phyloP scores from a whole-genome alignment of 371 early-diverging fungal species.

The Funneliformis caledonium region DNA sequence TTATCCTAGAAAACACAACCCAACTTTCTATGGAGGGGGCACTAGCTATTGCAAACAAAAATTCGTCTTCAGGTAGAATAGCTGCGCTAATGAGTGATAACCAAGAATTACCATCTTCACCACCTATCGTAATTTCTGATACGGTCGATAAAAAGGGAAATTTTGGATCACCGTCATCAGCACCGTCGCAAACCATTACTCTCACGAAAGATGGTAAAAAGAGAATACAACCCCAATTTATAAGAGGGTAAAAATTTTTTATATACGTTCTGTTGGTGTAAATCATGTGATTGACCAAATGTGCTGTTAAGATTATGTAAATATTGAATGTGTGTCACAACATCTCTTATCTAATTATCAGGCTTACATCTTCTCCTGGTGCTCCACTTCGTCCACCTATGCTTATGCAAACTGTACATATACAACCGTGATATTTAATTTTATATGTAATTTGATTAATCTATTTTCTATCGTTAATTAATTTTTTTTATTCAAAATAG shows the following conservation, averaged over 20 bases:
- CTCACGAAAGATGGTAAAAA: slow-evolving; percentile 78
- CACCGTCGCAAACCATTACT: slow-evolving; percentile 62
- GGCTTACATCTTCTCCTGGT: neutral
- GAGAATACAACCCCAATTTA: slow-evolving; percentile 70
- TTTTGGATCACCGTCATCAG: slow-evolving; percentile 27
- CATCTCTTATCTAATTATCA: neutral
- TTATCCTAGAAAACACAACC: slow-evolving; percentile 63
- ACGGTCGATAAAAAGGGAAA: neutral
- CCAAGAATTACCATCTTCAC: slow-evolving; percentile 1
- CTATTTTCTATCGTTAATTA: neutral
- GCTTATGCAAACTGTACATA: too few relatives aligned
- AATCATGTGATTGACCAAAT: too few relatives aligned
- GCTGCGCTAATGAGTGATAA: slow-evolving; percentile 54
- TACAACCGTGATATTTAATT: neutral
- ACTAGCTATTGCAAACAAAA: slow-evolving; percentile 51
- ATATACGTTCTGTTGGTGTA: neutral
- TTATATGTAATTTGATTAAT: neutral
- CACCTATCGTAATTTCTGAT: slow-evolving; percentile 10
- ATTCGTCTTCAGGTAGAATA: slow-evolving; percentile 49
- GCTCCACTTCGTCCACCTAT: neutral
- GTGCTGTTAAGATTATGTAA: too few relatives aligned
- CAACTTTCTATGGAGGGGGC: slow-evolving; percentile 75
- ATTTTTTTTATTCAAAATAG: neutral
- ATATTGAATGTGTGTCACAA: neutral
- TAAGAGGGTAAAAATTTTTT: slow-evolving; percentile 37